phyloP scores from a whole-genome alignment of 192 early-diverging fungal species.

The Coemansia sp. region DNA sequence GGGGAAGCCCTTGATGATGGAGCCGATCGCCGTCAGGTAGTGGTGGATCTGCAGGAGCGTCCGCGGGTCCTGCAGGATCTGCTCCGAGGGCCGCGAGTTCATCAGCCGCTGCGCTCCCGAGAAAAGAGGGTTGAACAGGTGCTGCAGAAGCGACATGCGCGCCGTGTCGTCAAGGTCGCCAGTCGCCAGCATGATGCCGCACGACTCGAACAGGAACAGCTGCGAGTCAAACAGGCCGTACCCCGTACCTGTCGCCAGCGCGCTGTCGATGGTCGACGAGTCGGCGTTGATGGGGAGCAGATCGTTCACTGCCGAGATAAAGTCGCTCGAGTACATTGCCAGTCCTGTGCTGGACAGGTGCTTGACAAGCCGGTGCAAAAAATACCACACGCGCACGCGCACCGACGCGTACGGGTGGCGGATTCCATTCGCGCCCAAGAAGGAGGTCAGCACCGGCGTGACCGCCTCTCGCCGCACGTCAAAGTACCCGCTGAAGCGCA shows the following conservation, averaged over 20 bases:
- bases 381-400: conserved; percentile 82
- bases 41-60: conserved; percentile 80
- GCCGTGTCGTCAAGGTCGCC: conserved; percentile 66
- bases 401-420: conserved; percentile 73
- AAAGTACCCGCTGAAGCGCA: conserved; percentile 53
- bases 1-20: conserved; percentile 78
- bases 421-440: conserved; percentile 62
- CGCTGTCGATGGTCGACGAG: conserved; percentile 35
- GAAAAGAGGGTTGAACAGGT: conserved; percentile 79
- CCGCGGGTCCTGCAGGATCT: conserved; percentile 65
- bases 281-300: conserved; percentile 76
- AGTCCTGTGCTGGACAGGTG: conserved; percentile 52
- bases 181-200: conserved; percentile 89
- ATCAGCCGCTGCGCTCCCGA: conserved; percentile 74
- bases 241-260: neutral
- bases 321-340: conserved; percentile 50
- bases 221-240: conserved; percentile 77
- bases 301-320: conserved; percentile 57
- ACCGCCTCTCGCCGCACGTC: conserved; percentile 39
- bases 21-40: conserved; percentile 82
- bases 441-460: conserved; percentile 45
- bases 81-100: conserved; percentile 56
- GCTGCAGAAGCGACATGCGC: conserved; percentile 72
- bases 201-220: conserved; percentile 89
- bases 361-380: conserved; percentile 86